Evolutionary conservation across 2,329 filamentous ascomycete genomes (phyloP).

Genomic region (Colletotrichum graminicola): DNA sequence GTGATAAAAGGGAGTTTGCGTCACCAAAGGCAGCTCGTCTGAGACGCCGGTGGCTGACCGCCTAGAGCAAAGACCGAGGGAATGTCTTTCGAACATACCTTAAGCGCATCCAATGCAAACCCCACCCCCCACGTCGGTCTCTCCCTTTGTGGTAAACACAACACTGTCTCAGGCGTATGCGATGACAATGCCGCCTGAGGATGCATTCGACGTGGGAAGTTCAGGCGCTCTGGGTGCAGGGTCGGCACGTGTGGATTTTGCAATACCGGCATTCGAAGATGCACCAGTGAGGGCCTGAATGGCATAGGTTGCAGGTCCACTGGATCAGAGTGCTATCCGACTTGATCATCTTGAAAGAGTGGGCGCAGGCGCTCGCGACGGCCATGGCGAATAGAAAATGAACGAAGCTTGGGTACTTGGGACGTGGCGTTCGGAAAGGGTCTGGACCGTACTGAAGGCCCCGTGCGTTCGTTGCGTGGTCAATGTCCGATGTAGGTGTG

Average conservation of each 20-base stretch:
- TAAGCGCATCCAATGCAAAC: constrained; percentile 30
- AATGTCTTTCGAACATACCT: constrained; percentile 34
- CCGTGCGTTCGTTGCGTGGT: constrained; percentile 20
- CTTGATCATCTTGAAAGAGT: constrained; percentile 75
- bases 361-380: constrained; percentile 69
- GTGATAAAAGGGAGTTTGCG: constrained; percentile 39
- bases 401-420: not conserved
- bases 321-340: constrained; percentile 74
- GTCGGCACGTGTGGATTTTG: constrained; percentile 73
- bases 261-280: constrained; percentile 79
- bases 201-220: constrained; percentile 22
- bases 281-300: constrained; percentile 74
- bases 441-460: constrained; percentile 2
- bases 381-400: constrained; percentile 56
- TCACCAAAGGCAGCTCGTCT: constrained; percentile 32
- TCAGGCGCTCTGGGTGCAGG: constrained; percentile 64
- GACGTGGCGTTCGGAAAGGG: not conserved
- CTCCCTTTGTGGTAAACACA: constrained; percentile 27
- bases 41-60: constrained; percentile 12
- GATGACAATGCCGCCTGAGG: constrained; percentile 18
- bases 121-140: constrained; percentile 38
- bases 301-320: constrained; percentile 75
- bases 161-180: constrained; percentile 21
- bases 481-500: not conserved
- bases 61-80: not conserved